These are phyloP conservation scores for Ensete glaucum DNA, from an alignment of 176 grass and related monocot genomes.

Conservation along the genomic window DNA sequence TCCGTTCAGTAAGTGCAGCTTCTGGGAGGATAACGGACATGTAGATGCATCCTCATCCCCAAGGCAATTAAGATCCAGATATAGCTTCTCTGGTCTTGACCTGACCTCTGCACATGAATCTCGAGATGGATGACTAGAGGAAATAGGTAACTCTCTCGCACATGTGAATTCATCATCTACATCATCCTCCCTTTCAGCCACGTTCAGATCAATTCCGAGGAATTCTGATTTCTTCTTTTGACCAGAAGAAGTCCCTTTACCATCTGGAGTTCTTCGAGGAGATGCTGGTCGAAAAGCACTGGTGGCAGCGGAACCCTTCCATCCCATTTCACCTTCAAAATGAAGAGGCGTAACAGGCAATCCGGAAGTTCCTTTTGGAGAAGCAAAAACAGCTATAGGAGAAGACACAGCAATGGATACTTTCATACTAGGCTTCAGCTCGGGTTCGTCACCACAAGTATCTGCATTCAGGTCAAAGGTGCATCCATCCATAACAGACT, in stretches of 20 bases:
- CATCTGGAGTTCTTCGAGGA: constrained; percentile 9
- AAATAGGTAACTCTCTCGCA: constrained; percentile 1
- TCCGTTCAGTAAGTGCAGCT: constrained; percentile 1
- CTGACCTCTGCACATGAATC: constrained; percentile 11
- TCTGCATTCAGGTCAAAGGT: constrained; percentile 53
- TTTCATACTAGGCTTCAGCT: constrained; percentile 23
- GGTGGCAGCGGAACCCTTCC: constrained; percentile 19
- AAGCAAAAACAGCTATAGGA: constrained; percentile 50
- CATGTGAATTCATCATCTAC: not conserved
- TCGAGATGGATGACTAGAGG: constrained; percentile 1
- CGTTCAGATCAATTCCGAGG: constrained; percentile 8
- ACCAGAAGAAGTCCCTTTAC: not conserved
- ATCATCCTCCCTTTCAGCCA: constrained; percentile 7
- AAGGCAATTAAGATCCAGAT: constrained; percentile 14
- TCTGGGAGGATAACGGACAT: not conserved
- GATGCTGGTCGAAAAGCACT: constrained; percentile 22
- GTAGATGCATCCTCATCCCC: constrained; percentile 12
- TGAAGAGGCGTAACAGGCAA: constrained; percentile 40
- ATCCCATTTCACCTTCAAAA: constrained; percentile 26
- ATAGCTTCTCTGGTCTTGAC: constrained; percentile 10
- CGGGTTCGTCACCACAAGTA: constrained; percentile 32
- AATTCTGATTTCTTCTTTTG: constrained; percentile 6
- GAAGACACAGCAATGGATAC: constrained; percentile 41
- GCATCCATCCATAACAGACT: constrained; percentile 17
- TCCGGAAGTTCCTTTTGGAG: constrained; percentile 44